Percentiles rank a stretch among this genome's conserved stretches.
Conservation (phyloP, 352 stramenopile genomes). For the Phytophthora palmivora region DNA sequence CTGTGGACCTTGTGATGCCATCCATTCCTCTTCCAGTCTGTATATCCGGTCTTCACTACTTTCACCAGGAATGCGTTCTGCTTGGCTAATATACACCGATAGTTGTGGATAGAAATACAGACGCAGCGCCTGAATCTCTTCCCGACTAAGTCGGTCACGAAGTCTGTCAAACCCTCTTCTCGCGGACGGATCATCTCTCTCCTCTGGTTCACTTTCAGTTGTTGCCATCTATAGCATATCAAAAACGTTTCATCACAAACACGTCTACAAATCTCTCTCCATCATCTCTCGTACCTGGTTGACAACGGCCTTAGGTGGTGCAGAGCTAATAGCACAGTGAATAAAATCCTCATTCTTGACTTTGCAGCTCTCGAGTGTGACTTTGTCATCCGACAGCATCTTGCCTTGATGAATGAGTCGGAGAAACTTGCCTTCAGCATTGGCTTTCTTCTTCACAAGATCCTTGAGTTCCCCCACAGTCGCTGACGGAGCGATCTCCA, state of each 20-base stretch:
- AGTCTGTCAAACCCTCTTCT: conserved; percentile 83
- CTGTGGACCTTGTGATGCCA: conserved; percentile 85
- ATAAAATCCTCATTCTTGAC: conserved; percentile 88
- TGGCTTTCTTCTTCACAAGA: conserved; percentile 74
- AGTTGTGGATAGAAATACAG: conserved; percentile 90
- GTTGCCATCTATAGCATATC: conserved; percentile 31
- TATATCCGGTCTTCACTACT: conserved; percentile 91
- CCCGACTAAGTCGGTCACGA: conserved; percentile 80
- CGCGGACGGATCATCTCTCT: conserved; percentile 62
- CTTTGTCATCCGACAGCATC: conserved; percentile 87
- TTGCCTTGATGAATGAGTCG: conserved; percentile 89
- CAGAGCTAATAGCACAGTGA: conserved; percentile 86
- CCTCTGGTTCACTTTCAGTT: conserved; percentile 55
- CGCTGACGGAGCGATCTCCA: conserved; percentile 73
- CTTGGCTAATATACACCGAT: conserved; percentile 85
- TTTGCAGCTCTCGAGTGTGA: conserved; percentile 74
- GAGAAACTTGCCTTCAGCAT: conserved; percentile 86
- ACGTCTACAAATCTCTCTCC: neutral
- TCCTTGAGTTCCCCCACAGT: conserved; percentile 80
- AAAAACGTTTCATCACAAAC: neutral
- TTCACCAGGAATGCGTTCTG: conserved; percentile 73
- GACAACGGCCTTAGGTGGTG: conserved; percentile 77
- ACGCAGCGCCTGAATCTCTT: conserved; percentile 86
- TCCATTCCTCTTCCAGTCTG: conserved; percentile 89
- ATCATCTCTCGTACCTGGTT: conserved; percentile 58